Evolutionary conservation across 225 moss, liverwort and hornwort species (phyloP).

Genomic region (Pleurozium schreberi): DNA sequence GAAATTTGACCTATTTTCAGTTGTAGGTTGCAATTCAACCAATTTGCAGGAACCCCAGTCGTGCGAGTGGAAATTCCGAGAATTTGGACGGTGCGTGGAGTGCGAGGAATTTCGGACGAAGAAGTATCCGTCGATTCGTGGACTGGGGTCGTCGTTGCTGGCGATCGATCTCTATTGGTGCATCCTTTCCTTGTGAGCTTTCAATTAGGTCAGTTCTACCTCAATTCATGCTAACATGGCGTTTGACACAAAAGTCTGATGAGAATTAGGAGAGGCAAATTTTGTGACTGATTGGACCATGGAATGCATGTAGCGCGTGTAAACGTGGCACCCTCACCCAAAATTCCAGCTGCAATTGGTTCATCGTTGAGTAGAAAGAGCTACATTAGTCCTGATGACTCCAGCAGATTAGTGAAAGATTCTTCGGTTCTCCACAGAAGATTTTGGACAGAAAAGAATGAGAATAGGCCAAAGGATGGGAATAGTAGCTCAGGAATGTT

Average conservation of each 20-base stretch:
- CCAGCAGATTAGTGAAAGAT: conserved; percentile 1
- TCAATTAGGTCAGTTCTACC: conserved; percentile 9
- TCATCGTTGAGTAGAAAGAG: conserved; percentile 6
- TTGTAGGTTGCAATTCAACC: background rate
- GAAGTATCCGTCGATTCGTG: background rate
- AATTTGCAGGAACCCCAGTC: background rate
- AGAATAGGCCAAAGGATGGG: background rate
- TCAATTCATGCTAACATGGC: background rate
- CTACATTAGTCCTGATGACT: background rate
- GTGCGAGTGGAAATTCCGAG: background rate
- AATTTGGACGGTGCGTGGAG: background rate
- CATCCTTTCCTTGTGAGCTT: background rate
- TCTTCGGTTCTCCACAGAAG: conserved; percentile 3
- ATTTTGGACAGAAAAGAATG: conserved; percentile 11
- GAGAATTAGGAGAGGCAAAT: background rate
- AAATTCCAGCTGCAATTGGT: background rate
- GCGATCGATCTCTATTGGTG: background rate
- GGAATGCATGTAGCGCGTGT: conserved; percentile 14
- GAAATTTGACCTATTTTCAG: background rate
- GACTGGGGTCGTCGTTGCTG: background rate
- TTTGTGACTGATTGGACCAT: background rate
- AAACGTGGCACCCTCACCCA: conserved; percentile 4
- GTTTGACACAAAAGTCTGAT: background rate
- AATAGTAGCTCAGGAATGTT: background rate
- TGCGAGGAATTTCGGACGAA: background rate